These are phyloP conservation scores for Alternaria brassicicola DNA, from an alignment of 2,329 filamentous ascomycete genomes.

Conservation along the genomic window DNA sequence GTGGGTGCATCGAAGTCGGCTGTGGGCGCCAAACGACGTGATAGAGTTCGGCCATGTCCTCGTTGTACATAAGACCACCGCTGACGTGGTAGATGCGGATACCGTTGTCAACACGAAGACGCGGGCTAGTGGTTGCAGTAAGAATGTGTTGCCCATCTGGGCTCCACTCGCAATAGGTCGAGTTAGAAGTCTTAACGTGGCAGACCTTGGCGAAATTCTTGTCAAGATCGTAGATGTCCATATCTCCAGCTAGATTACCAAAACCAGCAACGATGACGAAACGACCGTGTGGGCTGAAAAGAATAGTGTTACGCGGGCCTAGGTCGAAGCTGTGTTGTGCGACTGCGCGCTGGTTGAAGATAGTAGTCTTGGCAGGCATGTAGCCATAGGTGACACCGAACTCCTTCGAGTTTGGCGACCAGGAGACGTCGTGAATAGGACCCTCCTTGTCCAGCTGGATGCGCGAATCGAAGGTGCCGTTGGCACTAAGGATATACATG, in stretches of 20 bases:
- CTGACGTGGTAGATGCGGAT: constrained; percentile 93
- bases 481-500: constrained; percentile 91
- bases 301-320: constrained; percentile 89
- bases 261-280: constrained; percentile 96
- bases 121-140: constrained; percentile 95
- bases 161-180: constrained; percentile 96
- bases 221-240: constrained; percentile 95
- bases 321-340: constrained; percentile 85
- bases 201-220: constrained; percentile 92
- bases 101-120: constrained; percentile 94
- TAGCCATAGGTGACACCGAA: constrained; percentile 98
- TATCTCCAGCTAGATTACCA: constrained; percentile 95
- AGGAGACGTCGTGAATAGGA: constrained; percentile 96
- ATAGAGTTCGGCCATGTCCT: constrained; percentile 94
- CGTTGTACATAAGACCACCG: constrained; percentile 89
- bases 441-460: constrained; percentile 95
- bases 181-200: constrained; percentile 94
- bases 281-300: constrained; percentile 90
- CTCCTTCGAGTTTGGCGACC: constrained; percentile 97
- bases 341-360: constrained; percentile 90
- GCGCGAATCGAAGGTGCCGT: constrained; percentile 88
- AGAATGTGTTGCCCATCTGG: constrained; percentile 94
- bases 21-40: constrained; percentile 85
- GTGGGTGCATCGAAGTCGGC: constrained; percentile 63
- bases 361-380: constrained; percentile 98